Base-by-base conservation (phyloP, 306 rosid genomes). In the Quercus alba region DNA sequence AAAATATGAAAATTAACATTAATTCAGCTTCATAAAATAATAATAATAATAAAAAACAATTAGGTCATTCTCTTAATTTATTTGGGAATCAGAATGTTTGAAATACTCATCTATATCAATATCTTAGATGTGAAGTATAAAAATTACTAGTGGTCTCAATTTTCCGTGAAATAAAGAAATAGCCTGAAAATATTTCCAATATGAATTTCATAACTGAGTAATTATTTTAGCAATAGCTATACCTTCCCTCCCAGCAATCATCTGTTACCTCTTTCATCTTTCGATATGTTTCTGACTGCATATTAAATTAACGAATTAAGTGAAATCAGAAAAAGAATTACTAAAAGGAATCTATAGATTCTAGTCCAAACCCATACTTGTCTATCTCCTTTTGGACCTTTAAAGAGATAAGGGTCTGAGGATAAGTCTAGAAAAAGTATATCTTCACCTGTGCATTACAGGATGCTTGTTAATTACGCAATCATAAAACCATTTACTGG, bases 171-270 rank as follows among this genome's bases (percentile, higher is more conserved):
- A 20, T 26, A 41, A 41, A 63, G 26, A 52, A 72, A 25, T 63
- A 63, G 14, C 2, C 0, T 46, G 3, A 67, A 57, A 28, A 56
- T n/a, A 13, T 52, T 58, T 38, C 41, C 10, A 3, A 19, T 5
- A 11, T 63, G 19, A 67, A 52, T 61, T 33, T 52, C 28, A 78
- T 64, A 56, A 25, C 17, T 62, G 56, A 54, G 21, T 17, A 35
- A 69, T 51, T 4, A 41, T 64, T 41, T 41, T 41, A n/a, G 14
- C 62, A 41, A 73, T 8, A 64, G 55, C 63, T 58, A 55, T 87
- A 95, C 99, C 96, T 93, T 88, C 89, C 97, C 84, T 91, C 96
- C 99, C 99, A 95, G 70, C 88, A 87, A 82, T 93, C 99, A 69
- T 86, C 92, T 54, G 98, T 91, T 62, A 89, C 88, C 70, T 91